Evolutionary conservation across 495 filamentous ascomycete genomes (phyloP).

Genomic region (Bryoglossum gracile): DNA sequence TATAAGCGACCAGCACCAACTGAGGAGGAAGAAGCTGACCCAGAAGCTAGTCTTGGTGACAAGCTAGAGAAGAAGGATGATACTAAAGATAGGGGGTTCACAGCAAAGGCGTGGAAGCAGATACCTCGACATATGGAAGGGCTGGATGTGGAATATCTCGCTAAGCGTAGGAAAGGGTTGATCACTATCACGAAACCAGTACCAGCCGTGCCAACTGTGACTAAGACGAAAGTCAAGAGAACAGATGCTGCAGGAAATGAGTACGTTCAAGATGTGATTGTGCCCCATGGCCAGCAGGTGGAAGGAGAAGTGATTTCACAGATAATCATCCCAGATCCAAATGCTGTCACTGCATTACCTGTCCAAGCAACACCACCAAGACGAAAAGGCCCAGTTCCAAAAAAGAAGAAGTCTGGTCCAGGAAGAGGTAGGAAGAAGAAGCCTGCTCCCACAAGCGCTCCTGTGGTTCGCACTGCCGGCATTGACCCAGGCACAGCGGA

Average conservation of each 20-base stretch:
- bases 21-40: slow-evolving; percentile 44
- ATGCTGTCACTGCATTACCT: slow-evolving; percentile 12
- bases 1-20: slow-evolving; percentile 48
- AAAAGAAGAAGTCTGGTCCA: slow-evolving; percentile 63
- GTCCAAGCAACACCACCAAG: slow-evolving; percentile 29
- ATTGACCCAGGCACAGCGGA: slow-evolving; percentile 31
- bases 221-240: slow-evolving; percentile 69
- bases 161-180: slow-evolving; percentile 77
- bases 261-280: slow-evolving; percentile 71
- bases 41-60: slow-evolving; percentile 36
- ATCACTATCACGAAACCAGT: slow-evolving; percentile 27
- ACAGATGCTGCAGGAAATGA: slow-evolving; percentile 71
- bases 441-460: slow-evolving; percentile 34
- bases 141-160: slow-evolving; percentile 71
- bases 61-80: slow-evolving; percentile 39
- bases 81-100: slow-evolving; percentile 56
- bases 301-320: slow-evolving; percentile 72
- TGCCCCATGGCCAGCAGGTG: slow-evolving; percentile 71
- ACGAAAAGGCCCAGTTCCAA: slow-evolving; percentile 66
- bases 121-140: slow-evolving; percentile 71
- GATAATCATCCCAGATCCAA: slow-evolving; percentile 36
- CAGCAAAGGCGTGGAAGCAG: slow-evolving; percentile 68
- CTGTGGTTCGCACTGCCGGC: slow-evolving; percentile 9
- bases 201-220: slow-evolving; percentile 44
- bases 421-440: slow-evolving; percentile 61